Conservation (phyloP, 2,329 filamentous ascomycete genomes). For the Aureobasidium sp. region DNA sequence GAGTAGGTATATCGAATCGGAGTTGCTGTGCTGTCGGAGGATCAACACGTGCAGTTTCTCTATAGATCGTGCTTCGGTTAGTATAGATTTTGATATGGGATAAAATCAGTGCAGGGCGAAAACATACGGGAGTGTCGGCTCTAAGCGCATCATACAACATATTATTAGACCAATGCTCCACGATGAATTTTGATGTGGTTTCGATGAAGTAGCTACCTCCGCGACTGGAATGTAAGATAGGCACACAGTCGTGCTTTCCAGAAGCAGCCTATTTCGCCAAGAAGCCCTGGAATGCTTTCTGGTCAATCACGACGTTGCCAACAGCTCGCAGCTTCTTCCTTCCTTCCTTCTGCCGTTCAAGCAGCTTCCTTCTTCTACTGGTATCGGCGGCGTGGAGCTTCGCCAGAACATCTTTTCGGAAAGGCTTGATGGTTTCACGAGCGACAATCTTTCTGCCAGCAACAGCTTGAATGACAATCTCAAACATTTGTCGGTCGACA, state of each 20-base stretch:
- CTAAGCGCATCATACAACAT: not conserved
- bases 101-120: not conserved
- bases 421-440: constrained; percentile 91
- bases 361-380: constrained; percentile 69
- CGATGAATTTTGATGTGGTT: not conserved
- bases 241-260: not conserved
- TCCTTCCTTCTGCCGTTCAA: constrained; percentile 96
- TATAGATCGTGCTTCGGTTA: not conserved
- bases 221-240: not conserved
- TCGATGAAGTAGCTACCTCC: not conserved
- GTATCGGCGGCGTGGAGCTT: constrained; percentile 92
- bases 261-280: constrained; percentile 58
- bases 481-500: constrained; percentile 94
- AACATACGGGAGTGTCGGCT: not conserved
- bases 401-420: constrained; percentile 86
- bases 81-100: not conserved
- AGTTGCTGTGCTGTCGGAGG: not conserved
- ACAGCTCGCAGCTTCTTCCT: constrained; percentile 77
- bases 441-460: constrained; percentile 70
- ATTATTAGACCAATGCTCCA: not conserved
- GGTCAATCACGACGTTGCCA: constrained; percentile 90
- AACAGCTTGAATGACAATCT: constrained; percentile 89
- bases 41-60: not conserved
- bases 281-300: constrained; percentile 91
- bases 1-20: not conserved